These are phyloP conservation scores for Pistacia vera DNA, from an alignment of 345 rosid genomes.

Conservation along the genomic window DNA sequence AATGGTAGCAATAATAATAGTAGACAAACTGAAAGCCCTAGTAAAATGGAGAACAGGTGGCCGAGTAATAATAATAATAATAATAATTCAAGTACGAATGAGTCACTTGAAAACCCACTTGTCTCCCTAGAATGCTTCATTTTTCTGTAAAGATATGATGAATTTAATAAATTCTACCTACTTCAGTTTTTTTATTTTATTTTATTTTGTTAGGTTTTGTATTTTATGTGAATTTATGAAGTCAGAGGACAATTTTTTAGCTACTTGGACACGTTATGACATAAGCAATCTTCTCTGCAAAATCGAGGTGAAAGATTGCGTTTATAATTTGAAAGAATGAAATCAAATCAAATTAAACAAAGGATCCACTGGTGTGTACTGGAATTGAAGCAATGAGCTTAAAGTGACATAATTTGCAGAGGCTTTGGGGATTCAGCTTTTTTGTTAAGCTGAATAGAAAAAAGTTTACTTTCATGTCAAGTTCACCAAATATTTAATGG, in stretches of 20 bases:
- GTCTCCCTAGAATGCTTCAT: conserved; percentile 92
- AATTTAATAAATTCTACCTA: too few relatives aligned
- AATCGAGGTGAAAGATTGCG: not conserved
- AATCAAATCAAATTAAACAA: not conserved
- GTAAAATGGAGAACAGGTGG: conserved; percentile 18
- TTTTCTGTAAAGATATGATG: conserved; percentile 47
- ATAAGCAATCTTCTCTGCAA: conserved; percentile 11
- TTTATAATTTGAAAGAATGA: not conserved
- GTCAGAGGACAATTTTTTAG: conserved; percentile 20
- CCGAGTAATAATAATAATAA: conserved; percentile 5
- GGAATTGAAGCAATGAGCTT: not conserved
- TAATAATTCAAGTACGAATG: conserved; percentile 33
- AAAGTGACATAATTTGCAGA: not conserved
- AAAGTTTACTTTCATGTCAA: not conserved
- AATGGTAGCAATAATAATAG: not conserved
- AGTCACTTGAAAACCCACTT: conserved; percentile 76
- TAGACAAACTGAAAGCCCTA: conserved; percentile 12
- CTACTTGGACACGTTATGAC: conserved; percentile 10
- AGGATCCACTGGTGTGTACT: not conserved
- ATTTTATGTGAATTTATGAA: conserved; percentile 14
- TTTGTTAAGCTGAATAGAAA: not conserved
- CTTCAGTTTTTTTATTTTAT: too few relatives aligned
- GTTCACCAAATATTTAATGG: not conserved
- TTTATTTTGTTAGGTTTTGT: not conserved
- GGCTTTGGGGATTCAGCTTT: not conserved